Base-by-base conservation (phyloP, 1,284 basidiomycete genomes). In the Sanghuangporus sanghuang region DNA sequence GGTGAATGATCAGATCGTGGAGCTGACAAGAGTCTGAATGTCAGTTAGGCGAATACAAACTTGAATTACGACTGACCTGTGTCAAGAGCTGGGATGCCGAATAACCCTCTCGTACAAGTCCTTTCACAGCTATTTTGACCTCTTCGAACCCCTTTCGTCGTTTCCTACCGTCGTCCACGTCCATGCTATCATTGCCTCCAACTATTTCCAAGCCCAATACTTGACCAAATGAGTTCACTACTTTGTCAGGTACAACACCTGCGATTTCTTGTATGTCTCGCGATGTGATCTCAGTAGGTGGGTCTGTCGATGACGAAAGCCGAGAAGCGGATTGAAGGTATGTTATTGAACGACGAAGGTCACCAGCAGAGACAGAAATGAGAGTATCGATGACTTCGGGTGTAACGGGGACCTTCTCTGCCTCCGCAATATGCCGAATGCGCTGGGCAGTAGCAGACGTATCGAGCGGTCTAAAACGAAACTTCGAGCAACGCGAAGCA, bases 401-500 rank as follows among this genome's bases (percentile, higher is more conserved):
- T 46, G 78, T 72, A 53, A 88, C 74, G 49, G 78, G 67, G 48
- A 90, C 76, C 46, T 80, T 72, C 73, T 92, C 90, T 23, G 79
- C 75, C 48, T 76, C 68, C 0, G 95, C 94, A 64, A 99, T 97
- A 70, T 92, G 83, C 60, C 85, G 79, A 11, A 99, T 83, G 58
- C 97, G 86, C 8, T 81, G 76, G 59, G 87, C 83, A 4, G 95
- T 91, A 16, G 93, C 94, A 6, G 78, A 75, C 7, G 86, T 78
- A 72, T 96, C 95, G 35, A 99, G 83, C 2, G 96, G 93, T 27
- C 93, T 94, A 80, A 99, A 99, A 52, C 97, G 90, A 79, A 99
- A 99, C 78, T 99, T 99, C 65, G 95, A 97, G 77, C 97, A 99
- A 61, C 97, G 88, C n/a, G 96, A 98, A 16, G 97, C 95, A 27